Evolutionary conservation across 148 eudicot genomes (phyloP), one percentile per base, ranked within the genome.

Genomic region (Vaccinium darrowii): DNA sequence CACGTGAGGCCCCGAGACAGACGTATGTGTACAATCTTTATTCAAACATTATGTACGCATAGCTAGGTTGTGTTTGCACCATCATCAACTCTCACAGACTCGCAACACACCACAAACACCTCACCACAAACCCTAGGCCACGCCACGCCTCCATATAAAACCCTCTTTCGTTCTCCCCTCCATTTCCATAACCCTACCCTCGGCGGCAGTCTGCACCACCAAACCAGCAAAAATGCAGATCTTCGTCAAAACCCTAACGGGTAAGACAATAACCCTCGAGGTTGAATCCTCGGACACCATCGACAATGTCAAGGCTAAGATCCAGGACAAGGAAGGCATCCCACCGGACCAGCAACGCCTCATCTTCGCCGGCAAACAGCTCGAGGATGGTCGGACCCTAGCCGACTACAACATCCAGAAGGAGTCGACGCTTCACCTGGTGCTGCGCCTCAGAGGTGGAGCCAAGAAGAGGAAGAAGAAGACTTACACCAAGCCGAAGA

Each of bases 341-440:
- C 84, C 87, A 1, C 87, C 87, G 49, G 87, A 85, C 73, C 87
- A 85, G 71, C 84, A 85, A 21, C 84, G 87, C 9, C 82, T 85
- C 10, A 85, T 85, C 83, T 85, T 85, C 83, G 86, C 86, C 73
- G 86, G 86, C 16, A 85, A 85, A 16, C 86, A 85, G 86, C 86
- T 85, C 72, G 86, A 85, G 57, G 86, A 85, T 58, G 86, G 86
- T 25, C 21, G 86, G 27, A 85, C 86, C 79, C 83, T 85, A 73
- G 86, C 86, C 4, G 86, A 85, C 83, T 85, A 85, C 87, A 85
- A 85, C 79, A 80, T 85, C 79, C 86, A 85, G 86, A 85, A 85
- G 56, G 86, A 85, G 52, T 85, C 86, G 8, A 85, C 86, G 6
- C 86, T 85, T 18, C 86, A 80, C 78, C 72, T 85, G 16, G 86